phyloP scores from a whole-genome alignment of 371 early-diverging fungal species.

The Mucor piriformis region DNA sequence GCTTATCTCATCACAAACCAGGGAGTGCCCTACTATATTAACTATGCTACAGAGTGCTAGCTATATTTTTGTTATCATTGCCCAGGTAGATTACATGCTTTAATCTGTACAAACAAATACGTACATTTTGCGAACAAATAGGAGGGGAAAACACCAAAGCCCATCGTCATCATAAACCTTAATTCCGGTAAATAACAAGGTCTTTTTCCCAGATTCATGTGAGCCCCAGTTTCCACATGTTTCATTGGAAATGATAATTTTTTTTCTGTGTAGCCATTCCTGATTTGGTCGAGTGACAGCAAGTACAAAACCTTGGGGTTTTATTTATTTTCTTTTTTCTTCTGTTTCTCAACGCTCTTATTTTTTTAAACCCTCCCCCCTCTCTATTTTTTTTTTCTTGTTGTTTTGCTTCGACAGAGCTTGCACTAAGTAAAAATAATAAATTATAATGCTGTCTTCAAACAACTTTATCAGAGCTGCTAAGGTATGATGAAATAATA shows the following conservation, averaged over 20 bases:
- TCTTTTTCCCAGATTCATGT: slow-evolving; percentile 31
- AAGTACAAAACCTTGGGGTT: slow-evolving; percentile 31
- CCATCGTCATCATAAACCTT: slow-evolving; percentile 13
- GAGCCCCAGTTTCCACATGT: slow-evolving; percentile 29
- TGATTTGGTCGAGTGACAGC: slow-evolving; percentile 62
- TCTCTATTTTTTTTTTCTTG: slow-evolving; percentile 18
- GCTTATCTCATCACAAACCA: slow-evolving; percentile 20
- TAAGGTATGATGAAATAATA: slow-evolving; percentile 21
- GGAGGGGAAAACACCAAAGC: not conserved
- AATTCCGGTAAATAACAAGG: slow-evolving; percentile 2
- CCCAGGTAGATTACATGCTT: not conserved
- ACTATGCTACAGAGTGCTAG: too few relatives aligned
- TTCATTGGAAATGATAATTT: slow-evolving; percentile 21
- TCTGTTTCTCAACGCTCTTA: slow-evolving; percentile 14
- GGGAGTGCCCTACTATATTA: not conserved
- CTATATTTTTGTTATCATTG: not conserved
- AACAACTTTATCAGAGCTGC: slow-evolving; percentile 35
- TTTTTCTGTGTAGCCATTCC: slow-evolving; percentile 36
- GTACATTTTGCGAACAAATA: not conserved
- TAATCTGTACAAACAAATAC: not conserved
- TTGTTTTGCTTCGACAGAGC: slow-evolving; percentile 21
- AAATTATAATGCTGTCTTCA: slow-evolving; percentile 34
- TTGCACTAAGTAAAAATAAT: slow-evolving; percentile 19
- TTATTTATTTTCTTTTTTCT: slow-evolving; percentile 6
- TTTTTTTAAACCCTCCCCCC: slow-evolving; percentile 21